A percentile compares a stretch with the other conserved stretches of the same genome.
phyloP scores from a whole-genome alignment of 768 basidiomycete species.

The Agrocybe praecox region DNA sequence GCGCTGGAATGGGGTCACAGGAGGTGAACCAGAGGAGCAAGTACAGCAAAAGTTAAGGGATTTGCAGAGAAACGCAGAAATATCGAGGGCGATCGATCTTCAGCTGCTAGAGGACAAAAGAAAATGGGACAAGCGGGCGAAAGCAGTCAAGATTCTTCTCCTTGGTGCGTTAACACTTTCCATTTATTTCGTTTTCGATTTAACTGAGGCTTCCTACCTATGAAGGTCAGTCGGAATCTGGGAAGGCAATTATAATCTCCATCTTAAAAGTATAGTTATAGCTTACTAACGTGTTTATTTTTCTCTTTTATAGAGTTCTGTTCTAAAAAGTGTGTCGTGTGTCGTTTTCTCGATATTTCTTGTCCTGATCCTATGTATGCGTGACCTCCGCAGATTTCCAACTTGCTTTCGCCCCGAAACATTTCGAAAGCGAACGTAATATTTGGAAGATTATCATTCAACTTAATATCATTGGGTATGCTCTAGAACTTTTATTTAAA shows the following conservation, averaged over 20 bases:
- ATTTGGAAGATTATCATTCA: constrained; percentile 70
- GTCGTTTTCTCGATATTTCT: not conserved
- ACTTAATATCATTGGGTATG: constrained; percentile 67
- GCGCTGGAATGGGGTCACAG: constrained; percentile 24
- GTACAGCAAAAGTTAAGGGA: constrained; percentile 32
- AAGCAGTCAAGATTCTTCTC: constrained; percentile 56
- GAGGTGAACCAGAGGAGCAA: constrained; percentile 35
- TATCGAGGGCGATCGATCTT: constrained; percentile 53
- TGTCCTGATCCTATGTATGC: not conserved
- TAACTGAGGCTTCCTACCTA: not conserved
- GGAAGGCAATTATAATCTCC: constrained; percentile 38
- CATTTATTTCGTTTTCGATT: not conserved
- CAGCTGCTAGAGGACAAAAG: constrained; percentile 46
- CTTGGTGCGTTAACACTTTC: constrained; percentile 39
- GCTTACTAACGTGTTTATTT: not conserved
- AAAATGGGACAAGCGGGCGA: constrained; percentile 48
- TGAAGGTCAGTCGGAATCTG: constrained; percentile 62
- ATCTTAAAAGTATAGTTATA: not conserved
- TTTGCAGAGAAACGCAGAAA: constrained; percentile 42
- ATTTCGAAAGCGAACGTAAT: constrained; percentile 57
- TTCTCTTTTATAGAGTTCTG: constrained; percentile 42
- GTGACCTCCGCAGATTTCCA: constrained; percentile 59
- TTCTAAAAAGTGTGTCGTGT: constrained; percentile 43
- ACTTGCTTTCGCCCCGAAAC: constrained; percentile 61
- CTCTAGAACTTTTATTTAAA: not conserved